Evolutionary conservation across 2,329 filamentous ascomycete genomes (phyloP).

Genomic region (Penicillium paneum): DNA sequence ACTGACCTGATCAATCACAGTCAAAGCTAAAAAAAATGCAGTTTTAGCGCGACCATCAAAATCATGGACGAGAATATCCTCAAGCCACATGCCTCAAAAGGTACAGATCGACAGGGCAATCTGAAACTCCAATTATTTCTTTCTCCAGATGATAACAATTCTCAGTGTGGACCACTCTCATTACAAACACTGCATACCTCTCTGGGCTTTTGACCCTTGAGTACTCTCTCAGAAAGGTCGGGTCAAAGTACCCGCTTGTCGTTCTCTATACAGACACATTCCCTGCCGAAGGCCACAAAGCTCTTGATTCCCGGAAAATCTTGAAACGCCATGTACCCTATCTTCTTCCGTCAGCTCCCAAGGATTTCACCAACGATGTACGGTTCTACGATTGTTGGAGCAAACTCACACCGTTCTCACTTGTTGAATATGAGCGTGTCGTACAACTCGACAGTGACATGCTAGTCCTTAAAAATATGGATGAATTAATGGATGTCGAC

Average conservation of each 20-base stretch:
- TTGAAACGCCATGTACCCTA: not conserved
- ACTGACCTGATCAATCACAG: not conserved
- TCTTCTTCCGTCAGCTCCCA: not conserved
- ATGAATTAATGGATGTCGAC: not conserved
- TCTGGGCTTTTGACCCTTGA: conserved; percentile 78
- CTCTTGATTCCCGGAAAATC: not conserved
- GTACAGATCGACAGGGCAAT: not conserved
- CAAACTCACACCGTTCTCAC: not conserved
- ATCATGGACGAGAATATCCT: not conserved
- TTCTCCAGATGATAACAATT: not conserved
- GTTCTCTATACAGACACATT: not conserved
- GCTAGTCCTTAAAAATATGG: not conserved
- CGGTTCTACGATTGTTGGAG: not conserved
- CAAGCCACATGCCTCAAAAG: not conserved
- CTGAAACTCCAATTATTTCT: not conserved
- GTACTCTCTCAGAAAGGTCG: conserved; percentile 63
- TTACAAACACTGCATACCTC: conserved; percentile 80
- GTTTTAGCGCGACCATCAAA: not conserved
- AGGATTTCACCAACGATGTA: not conserved
- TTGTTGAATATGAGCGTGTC: not conserved
- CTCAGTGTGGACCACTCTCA: conserved; percentile 79
- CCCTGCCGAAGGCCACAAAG: not conserved
- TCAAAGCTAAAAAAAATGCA: not conserved
- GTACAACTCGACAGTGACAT: not conserved
- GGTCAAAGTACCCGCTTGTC: not conserved